Conservation (phyloP, 495 filamentous ascomycete genomes). For the Lepidopterella palustris region DNA sequence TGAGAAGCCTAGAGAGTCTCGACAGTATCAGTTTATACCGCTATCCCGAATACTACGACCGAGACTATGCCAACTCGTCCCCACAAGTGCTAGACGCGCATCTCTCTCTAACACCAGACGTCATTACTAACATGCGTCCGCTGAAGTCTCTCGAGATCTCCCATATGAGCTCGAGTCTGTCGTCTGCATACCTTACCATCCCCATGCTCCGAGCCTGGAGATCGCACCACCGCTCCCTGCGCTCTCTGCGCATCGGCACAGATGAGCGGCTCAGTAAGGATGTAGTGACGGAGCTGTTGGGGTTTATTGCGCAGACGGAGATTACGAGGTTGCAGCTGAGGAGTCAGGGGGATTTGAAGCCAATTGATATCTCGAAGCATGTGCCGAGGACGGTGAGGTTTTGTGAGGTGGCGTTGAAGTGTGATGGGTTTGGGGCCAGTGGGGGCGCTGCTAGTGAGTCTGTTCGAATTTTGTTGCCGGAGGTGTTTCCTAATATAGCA, state of each 20-base stretch:
- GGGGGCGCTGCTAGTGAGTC: too few species aligned
- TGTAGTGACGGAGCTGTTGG: not conserved
- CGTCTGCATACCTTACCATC: not conserved
- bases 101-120: not conserved
- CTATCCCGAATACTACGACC: not conserved
- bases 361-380: not conserved
- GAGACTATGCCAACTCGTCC: not conserved
- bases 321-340: not conserved
- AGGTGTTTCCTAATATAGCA: too few species aligned
- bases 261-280: not conserved
- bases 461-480: too few species aligned
- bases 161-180: not conserved
- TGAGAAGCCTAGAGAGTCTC: not conserved
- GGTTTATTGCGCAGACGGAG: not conserved
- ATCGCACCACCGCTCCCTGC: not conserved
- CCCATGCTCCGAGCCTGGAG: not conserved
- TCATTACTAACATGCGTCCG: not conserved
- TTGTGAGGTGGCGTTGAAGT: not conserved
- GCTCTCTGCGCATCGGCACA: not conserved
- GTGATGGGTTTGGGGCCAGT: not conserved
- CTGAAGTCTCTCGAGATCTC: not conserved
- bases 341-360: not conserved
- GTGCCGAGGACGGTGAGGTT: not conserved
- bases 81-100: not conserved
- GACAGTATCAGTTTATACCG: not conserved